phyloP scores from a whole-genome alignment of 495 filamentous ascomycete species.

The Penicillium waksmanii region DNA sequence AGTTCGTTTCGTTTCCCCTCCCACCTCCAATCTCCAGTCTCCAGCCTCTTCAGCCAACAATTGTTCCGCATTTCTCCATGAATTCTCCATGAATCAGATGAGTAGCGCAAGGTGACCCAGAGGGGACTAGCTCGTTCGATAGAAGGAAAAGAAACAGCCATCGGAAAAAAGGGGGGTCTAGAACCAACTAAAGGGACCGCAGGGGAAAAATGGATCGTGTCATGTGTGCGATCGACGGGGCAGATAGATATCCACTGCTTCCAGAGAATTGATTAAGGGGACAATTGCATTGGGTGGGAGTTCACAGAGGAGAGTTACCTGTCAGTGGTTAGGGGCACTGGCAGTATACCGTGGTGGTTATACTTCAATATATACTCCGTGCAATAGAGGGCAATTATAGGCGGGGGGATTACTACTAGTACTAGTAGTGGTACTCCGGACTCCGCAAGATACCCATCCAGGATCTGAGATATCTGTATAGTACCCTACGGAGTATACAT shows the following conservation, averaged over 20 bases:
- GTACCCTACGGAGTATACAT: not conserved
- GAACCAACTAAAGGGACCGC: conserved; percentile 26
- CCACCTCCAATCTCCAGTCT: too few relatives aligned
- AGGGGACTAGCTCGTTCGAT: conserved; percentile 8
- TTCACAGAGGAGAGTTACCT: too few relatives aligned
- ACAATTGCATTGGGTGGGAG: not conserved
- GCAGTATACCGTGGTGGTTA: too few relatives aligned
- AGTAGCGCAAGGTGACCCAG: not conserved
- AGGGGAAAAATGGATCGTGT: conserved; percentile 41
- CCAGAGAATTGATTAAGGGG: not conserved
- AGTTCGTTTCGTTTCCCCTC: too few relatives aligned
- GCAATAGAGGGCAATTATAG: too few relatives aligned
- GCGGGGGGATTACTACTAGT: too few relatives aligned
- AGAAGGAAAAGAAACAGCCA: conserved; percentile 3
- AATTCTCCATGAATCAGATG: conserved; percentile 16
- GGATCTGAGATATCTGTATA: not conserved
- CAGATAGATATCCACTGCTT: conserved; percentile 3
- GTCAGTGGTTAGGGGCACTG: too few relatives aligned
- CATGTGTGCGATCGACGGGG: conserved; percentile 49
- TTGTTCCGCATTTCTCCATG: conserved; percentile 29
- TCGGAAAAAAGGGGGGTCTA: conserved; percentile 29
- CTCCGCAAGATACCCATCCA: too few relatives aligned
- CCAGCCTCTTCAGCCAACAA: conserved; percentile 9
- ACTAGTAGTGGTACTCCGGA: too few relatives aligned
- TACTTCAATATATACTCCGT: too few relatives aligned